Evolutionary conservation across 176 grass and related monocot species (phyloP), one percentile per base, ranked within the genome.

Genomic region (Saccharum officinarum): DNA sequence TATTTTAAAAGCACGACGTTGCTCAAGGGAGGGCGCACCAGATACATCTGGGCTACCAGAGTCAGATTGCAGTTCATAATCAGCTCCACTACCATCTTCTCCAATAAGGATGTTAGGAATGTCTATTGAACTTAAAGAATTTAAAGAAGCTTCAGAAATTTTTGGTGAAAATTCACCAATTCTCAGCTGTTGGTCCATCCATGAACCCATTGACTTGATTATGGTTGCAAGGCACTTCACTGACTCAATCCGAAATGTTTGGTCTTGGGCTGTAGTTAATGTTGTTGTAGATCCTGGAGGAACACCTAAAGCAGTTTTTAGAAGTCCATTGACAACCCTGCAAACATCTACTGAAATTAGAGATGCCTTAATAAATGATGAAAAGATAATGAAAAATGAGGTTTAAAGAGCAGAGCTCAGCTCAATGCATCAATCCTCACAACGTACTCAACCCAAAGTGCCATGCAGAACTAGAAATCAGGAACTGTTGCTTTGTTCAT

Each of bases 241-340:
- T 34, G 97, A 92, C 88, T 96, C 97, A 80, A 91, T 91, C 5
- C 93, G 91, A 79, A 99, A 96, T 86, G 93, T 99, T 76, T 89
- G 88, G 71, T 99, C 97, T 90, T 99, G 97, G 3, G 83, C 90
- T 76, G 81, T 68, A 55, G 93, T 92, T 64, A 99, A 85, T 84
- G 97, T 92, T 60, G 97, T 96, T 69, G 87, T 75, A 36, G 86
- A 87, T 84, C 97, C 93, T 82, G 92, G 83, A 89, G 97, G 86
- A 78, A 96, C 93, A 76, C 97, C 97, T 85, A 96, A 81, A 84
- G 93, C 92, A 82, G 97, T 99, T 77, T 99, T 99, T 63, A 99
- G 67, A 87, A 99, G 89, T 36, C 93, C 97, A 87, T 94, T 96
- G 64, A 99, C 97, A 89, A 88, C 85, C 93, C 97, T 99, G 90